Evolutionary conservation across 1,284 basidiomycete genomes (phyloP), one percentile per base, ranked within the genome.

Genomic region (Marasmius tenuissimus): DNA sequence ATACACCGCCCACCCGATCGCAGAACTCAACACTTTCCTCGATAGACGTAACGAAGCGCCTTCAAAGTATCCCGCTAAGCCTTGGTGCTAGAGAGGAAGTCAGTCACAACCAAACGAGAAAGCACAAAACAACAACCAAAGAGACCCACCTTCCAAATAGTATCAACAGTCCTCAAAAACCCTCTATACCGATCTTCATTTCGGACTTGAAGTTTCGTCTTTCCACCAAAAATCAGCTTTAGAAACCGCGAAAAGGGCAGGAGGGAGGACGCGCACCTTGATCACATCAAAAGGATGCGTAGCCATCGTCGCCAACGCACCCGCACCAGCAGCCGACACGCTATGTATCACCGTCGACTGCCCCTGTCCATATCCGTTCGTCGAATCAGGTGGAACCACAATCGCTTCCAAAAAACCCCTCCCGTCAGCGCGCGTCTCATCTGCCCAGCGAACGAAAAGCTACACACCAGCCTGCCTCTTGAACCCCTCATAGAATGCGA

Each of bases 231-330:
- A 42, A 16, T 35, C 39, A 18, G 35, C 27, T 11, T 27, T 52
- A 16, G 18, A 37, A 39, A 27, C 27, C 22, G 16, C 11, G 38
- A 53, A 40, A 48, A 22, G 22, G 64, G 33, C 1, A 27, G 10
- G 53, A n/a, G n/a, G n/a, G n/a, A 7, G 45, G 20, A 34, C n/a
- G 63, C 75, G 39, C 65, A 92, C 92, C 81, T 96, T 96, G 67
- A 96, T 83, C 48, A 95, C 93, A 71, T 96, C 94, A 67, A 96
- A 96, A 0, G 94, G 94, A 68, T 94, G 93, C 1, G 94, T 97
- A 4, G 82, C 81, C 55, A 95, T 73, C 0, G 94, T 96, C 0
- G 93, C 93, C 57, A 95, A 79, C 2, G 86, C 87, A 1, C 93
- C 91, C 9, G 94, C 94, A 0, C 84, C 79, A 0, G 91, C 88